A percentile compares a stretch with the other conserved stretches of the same genome.
Evolutionary conservation across 495 filamentous ascomycete species (phyloP).

Genomic region (Xylaria scruposa): DNA sequence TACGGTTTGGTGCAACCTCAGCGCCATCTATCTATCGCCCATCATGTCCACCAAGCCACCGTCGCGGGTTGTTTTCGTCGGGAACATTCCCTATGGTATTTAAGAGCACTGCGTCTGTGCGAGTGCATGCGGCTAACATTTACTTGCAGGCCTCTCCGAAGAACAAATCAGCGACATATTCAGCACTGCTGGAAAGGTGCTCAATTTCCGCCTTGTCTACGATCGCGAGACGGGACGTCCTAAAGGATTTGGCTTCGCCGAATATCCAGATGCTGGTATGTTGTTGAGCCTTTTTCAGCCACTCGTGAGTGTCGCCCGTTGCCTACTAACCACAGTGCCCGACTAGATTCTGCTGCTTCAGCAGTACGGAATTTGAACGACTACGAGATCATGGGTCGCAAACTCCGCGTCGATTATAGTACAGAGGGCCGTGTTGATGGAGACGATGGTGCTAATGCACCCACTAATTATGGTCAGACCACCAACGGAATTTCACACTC

Average conservation of each 20-base stretch:
- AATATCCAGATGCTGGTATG: slow-evolving; percentile 78
- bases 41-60: slow-evolving; percentile 61
- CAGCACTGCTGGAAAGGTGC: slow-evolving; percentile 81
- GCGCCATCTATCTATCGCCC: slow-evolving; percentile 19
- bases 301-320: not conserved
- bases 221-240: slow-evolving; percentile 94
- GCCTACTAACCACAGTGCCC: slow-evolving; percentile 27
- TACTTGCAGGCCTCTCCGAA: slow-evolving; percentile 79
- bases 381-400: slow-evolving; percentile 93
- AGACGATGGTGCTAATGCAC: slow-evolving; percentile 54
- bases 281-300: not conserved
- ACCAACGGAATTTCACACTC: slow-evolving; percentile 36
- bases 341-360: slow-evolving; percentile 83
- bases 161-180: slow-evolving; percentile 94
- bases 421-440: slow-evolving; percentile 87
- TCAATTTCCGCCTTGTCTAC: slow-evolving; percentile 94
- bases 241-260: slow-evolving; percentile 96
- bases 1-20: slow-evolving; percentile 11
- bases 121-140: slow-evolving; percentile 1
- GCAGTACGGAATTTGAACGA: slow-evolving; percentile 96
- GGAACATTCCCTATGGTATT: slow-evolving; percentile 79
- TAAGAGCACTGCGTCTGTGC: not conserved
- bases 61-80: slow-evolving; percentile 75
- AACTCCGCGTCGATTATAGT: slow-evolving; percentile 91
- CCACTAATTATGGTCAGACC: slow-evolving; percentile 51